These are phyloP conservation scores for Priceomyces melissophilus DNA, from an alignment of 805 yeast genomes.

Conservation along the genomic window DNA sequence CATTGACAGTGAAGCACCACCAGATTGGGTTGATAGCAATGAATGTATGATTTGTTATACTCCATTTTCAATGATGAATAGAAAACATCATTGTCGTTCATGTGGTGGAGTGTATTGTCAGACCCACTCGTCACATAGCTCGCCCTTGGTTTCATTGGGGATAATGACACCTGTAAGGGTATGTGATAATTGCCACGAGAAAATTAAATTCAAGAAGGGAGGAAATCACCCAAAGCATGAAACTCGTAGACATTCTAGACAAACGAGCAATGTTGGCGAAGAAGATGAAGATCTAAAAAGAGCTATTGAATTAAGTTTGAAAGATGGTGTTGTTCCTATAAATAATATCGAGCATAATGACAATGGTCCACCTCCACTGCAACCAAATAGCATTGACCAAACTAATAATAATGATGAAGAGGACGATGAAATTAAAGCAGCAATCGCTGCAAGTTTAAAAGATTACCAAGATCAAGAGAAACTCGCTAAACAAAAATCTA, in stretches of 20 bases:
- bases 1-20: constrained; percentile 88
- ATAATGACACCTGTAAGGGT: constrained; percentile 88
- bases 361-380: constrained; percentile 16
- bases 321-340: constrained; percentile 43
- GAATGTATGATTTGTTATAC: constrained; percentile 92
- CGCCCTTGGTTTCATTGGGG: constrained; percentile 79
- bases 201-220: constrained; percentile 41
- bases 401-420: constrained; percentile 53
- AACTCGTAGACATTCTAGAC: constrained; percentile 5
- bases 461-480: constrained; percentile 52
- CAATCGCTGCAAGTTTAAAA: constrained; percentile 84
- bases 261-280: constrained; percentile 21
- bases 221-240: constrained; percentile 4
- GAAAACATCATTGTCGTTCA: constrained; percentile 95
- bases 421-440: constrained; percentile 82
- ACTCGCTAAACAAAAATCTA: constrained; percentile 8
- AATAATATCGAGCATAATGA: constrained; percentile 3
- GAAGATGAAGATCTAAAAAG: constrained; percentile 74
- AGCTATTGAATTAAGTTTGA: constrained; percentile 78
- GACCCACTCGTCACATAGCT: constrained; percentile 69
- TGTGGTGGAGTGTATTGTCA: constrained; percentile 96
- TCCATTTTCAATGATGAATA: constrained; percentile 72
- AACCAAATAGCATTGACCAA: constrained; percentile 7
- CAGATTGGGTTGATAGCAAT: constrained; percentile 96
- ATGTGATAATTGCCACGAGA: constrained; percentile 83